Base-by-base conservation (phyloP, 208 protist species). In the Acanthamoeba castellanii region DNA sequence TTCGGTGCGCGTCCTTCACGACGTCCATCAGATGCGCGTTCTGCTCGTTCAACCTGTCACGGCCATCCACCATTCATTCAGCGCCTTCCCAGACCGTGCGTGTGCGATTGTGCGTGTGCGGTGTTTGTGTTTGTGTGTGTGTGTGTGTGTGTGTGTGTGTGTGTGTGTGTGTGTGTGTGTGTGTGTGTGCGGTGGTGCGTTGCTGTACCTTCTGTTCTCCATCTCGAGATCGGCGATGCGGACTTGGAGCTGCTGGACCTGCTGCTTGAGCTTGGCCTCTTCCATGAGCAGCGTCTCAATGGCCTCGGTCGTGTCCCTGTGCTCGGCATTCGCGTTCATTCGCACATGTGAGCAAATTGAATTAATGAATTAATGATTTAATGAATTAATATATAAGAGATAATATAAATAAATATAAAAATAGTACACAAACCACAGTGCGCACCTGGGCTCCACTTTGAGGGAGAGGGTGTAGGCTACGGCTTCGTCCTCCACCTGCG, bases 251-350 rank as follows among this genome's bases (percentile, higher is more conserved):
- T 76, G 59, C 55, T 93, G 88, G 25, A 93, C 50, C 47, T 93
- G 61, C 42, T 47, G 45, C 50, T 59, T 93, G 37, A 93, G 66
- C 88, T 93, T 93, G 57, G 55, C 88, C 66, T 93, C 88, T 30
- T 93, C 88, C 88, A 93, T 93, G 20, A 93, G 45, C 57, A 81
- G 16, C 25, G 55, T 93, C 61, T 93, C 88, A 18, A 93, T 64
- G 30, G 88, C 88, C 47, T 93, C 88, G 6, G 88, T 78, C 4
- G 88, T 93, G 88, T 93, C 88, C 34, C 88, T 57, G 42, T 27
- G 8, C 47, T 11, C 47, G 11, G 7, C 4, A 52, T 52, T 14
- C 47, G 11, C 47, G n/a, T n/a, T n/a, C n/a, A n/a, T 66, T 66
- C 59, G 59, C 22, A 22, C 59, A 66, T 66, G 16, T 66, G 13